Conservation (phyloP, 352 stramenopile species). For the Pythium plurisporium region DNA sequence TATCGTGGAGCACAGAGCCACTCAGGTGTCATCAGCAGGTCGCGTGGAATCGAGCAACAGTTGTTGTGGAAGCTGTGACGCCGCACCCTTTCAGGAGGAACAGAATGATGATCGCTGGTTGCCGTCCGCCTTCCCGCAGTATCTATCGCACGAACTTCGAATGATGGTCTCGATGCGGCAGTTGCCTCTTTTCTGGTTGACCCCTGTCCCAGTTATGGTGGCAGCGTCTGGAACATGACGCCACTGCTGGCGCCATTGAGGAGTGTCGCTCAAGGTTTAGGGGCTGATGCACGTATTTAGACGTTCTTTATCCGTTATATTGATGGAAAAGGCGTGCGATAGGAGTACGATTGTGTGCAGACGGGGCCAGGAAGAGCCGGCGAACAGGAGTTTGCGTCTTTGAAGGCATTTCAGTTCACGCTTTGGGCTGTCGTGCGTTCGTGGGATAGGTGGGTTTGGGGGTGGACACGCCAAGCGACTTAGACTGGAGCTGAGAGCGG, state of each 20-base stretch:
- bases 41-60: too few relatives aligned
- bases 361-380: slow-evolving; percentile 15
- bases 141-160: not conserved
- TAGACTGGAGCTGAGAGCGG: slow-evolving; percentile 11
- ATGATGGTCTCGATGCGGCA: not conserved
- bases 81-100: not conserved
- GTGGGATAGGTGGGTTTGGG: slow-evolving; percentile 9
- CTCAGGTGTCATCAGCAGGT: too few relatives aligned
- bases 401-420: slow-evolving; percentile 1
- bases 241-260: slow-evolving; percentile 19
- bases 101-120: slow-evolving; percentile 6
- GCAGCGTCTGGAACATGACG: slow-evolving; percentile 15
- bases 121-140: not conserved
- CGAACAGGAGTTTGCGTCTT: slow-evolving; percentile 6
- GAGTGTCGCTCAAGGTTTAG: slow-evolving; percentile 21
- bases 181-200: slow-evolving; percentile 5
- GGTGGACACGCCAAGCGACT: slow-evolving; percentile 15
- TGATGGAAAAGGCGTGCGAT: not conserved
- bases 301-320: slow-evolving; percentile 9
- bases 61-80: not conserved
- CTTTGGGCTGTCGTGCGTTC: slow-evolving; percentile 15
- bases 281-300: not conserved
- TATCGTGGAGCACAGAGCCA: too few relatives aligned
- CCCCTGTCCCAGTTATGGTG: slow-evolving; percentile 12
- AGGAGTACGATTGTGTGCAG: slow-evolving; percentile 1